Evolutionary conservation across 192 early-diverging fungal species (phyloP), one percentile per base, ranked within the genome.

Genomic region (Rhizoclosmatium sp.): DNA sequence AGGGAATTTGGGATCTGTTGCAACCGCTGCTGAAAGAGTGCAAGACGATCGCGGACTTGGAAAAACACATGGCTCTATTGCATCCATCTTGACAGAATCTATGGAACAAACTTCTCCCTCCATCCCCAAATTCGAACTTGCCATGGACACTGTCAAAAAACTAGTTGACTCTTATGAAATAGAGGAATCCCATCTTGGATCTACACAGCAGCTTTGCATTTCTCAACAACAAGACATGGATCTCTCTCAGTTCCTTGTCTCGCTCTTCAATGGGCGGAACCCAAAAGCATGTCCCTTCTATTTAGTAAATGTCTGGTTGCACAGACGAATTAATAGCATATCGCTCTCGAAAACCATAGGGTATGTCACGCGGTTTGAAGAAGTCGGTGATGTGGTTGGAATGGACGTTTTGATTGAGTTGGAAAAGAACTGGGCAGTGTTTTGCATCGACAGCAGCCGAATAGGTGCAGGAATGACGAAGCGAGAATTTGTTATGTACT

Each of bases 221-320:
- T 31, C 31, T 31, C 31, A 31, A 31, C 31, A 31, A 31, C 31
- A 65, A 65, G 64, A 65, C 64, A 39, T 23, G 10, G 39, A 10
- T 12, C 16, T 39, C 39, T 65, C 67, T 7, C 19, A 69, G 46
- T 69, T 42, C 67, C 4, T 69, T 4, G 46, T 69, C 19, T 42
- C 21, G 14, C 46, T 69, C 4, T 45, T 47, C 40, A 7, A 45
- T 42, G 31, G 19, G 19, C 19, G 12, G 19, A 47, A 69, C 21
- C 67, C 67, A 47, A 9, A 21, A 19, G 46, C 67, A 21, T 47
- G 58, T 59, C 31, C 31, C 9, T 10, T n/a, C 19, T 72, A 72
- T 39, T n/a, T 72, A 5, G 58, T 72, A 19, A 72, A 72, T n/a
- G 9, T 72, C 14, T 72, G 71, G 71, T 72, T 72, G 19, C 71